Evolutionary conservation across 2,329 filamentous ascomycete genomes (phyloP).

Genomic region (Monosporascus sp.): DNA sequence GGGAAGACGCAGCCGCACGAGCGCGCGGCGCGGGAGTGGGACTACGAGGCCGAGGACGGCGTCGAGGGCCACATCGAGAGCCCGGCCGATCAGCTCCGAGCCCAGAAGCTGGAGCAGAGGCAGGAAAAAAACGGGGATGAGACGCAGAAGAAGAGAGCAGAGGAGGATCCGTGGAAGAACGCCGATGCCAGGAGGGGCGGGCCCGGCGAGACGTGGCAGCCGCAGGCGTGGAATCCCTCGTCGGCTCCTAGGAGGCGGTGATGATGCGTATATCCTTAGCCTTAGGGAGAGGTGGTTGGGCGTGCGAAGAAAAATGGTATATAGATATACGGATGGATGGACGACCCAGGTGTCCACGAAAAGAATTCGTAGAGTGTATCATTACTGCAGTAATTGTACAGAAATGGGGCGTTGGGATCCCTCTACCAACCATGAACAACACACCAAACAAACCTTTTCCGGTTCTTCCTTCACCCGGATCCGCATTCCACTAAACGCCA

Average conservation of each 20-base stretch:
- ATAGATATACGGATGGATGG: no score
- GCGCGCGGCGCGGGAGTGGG: slow-evolving; percentile 4
- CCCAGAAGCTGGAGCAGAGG: slow-evolving; percentile 7
- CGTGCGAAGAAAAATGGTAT: no score
- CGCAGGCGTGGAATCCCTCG: slow-evolving; percentile 54
- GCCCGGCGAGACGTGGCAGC: slow-evolving; percentile 64
- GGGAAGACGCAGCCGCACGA: slow-evolving; percentile 12
- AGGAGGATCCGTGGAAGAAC: slow-evolving; percentile 54
- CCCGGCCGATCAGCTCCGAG: slow-evolving; percentile 1
- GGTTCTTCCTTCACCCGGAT: no score
- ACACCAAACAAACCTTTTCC: no score
- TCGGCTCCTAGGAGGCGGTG: slow-evolving; percentile 30
- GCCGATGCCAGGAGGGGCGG: slow-evolving; percentile 35
- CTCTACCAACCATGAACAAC: no score
- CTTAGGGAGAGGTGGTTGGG: no score
- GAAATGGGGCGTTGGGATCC: background rate
- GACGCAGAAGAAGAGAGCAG: slow-evolving; percentile 2
- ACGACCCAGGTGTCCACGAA: no score
- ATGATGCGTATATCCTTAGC: slow-evolving; percentile 1
- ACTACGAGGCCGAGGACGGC: background rate
- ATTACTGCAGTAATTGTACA: background rate
- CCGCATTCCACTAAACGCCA: background rate
- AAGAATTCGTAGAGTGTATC: background rate
- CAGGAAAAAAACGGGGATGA: slow-evolving; percentile 10
- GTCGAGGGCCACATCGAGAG: slow-evolving; percentile 4